A percentile compares a stretch with the other conserved stretches of the same genome.
phyloP scores from a whole-genome alignment of 345 rosid species.

The Erodium maritimum region DNA sequence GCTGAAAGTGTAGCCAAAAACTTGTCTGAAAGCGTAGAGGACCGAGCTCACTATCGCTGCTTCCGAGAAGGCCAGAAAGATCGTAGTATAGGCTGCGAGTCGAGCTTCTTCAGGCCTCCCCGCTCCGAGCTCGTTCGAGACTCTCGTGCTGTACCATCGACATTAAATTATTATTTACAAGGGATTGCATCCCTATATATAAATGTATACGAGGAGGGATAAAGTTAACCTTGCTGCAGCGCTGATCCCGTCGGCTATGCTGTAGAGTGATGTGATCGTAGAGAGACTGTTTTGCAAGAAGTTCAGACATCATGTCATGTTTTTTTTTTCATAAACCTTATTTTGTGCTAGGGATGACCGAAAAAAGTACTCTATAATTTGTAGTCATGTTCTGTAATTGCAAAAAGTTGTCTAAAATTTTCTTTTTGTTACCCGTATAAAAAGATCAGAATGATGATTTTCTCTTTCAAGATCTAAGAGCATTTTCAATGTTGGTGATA shows the following conservation, averaged over 20 bases:
- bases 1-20: constrained; percentile 30
- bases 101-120: constrained; percentile 26
- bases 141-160: constrained; percentile 19
- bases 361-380: no score
- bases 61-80: constrained; percentile 16
- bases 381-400: no score
- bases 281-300: constrained; percentile 32
- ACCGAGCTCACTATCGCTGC: constrained; percentile 8
- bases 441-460: no score
- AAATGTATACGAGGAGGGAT: neutral
- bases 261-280: constrained; percentile 32
- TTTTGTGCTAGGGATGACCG: no score
- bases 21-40: constrained; percentile 13
- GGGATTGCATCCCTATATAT: neutral
- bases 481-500: no score
- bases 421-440: no score
- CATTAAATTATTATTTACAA: neutral
- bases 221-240: constrained; percentile 52
- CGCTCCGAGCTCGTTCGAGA: constrained; percentile 37
- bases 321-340: no score
- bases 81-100: constrained; percentile 5
- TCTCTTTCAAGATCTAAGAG: no score
- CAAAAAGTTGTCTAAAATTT: no score
- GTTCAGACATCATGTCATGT: neutral
- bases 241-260: constrained; percentile 48